phyloP scores from a whole-genome alignment of 257 asterid species.

The Osmanthus fragrans region DNA sequence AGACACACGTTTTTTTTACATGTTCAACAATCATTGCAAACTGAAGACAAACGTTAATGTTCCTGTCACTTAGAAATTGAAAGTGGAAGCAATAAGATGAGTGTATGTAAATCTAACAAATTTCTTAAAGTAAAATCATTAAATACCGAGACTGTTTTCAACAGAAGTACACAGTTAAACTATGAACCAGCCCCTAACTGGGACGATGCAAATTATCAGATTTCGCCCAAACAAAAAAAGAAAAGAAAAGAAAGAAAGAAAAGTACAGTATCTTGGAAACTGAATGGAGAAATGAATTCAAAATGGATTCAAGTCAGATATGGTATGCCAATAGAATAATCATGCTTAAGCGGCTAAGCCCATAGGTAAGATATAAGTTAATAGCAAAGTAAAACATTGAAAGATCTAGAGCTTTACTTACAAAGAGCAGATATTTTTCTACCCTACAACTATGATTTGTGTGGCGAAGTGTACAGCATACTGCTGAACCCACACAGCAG shows the following conservation, averaged over 20 bases:
- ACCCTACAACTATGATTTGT: neutral
- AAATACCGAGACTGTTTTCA: neutral
- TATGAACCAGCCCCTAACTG: neutral
- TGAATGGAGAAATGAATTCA: neutral
- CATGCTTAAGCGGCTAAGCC: neutral
- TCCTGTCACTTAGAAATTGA: neutral
- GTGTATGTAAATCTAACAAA: neutral
- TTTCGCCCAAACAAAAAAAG: no score
- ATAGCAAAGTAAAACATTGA: neutral
- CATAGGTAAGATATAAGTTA: neutral
- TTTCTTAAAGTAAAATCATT: neutral
- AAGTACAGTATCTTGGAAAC: neutral
- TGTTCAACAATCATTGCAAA: neutral
- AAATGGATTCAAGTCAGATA: neutral
- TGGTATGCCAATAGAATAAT: neutral
- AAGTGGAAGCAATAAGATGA: neutral
- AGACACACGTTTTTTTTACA: neutral
- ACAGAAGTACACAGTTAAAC: neutral
- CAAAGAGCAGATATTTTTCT: neutral
- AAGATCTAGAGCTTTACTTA: neutral
- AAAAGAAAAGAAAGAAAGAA: neutral
- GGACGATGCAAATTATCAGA: neutral
- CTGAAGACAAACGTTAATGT: neutral
- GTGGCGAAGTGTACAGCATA: neutral
- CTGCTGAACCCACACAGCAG: neutral